Evolutionary conservation across 495 filamentous ascomycete genomes (phyloP).

Genomic region (Xylaria grammica): DNA sequence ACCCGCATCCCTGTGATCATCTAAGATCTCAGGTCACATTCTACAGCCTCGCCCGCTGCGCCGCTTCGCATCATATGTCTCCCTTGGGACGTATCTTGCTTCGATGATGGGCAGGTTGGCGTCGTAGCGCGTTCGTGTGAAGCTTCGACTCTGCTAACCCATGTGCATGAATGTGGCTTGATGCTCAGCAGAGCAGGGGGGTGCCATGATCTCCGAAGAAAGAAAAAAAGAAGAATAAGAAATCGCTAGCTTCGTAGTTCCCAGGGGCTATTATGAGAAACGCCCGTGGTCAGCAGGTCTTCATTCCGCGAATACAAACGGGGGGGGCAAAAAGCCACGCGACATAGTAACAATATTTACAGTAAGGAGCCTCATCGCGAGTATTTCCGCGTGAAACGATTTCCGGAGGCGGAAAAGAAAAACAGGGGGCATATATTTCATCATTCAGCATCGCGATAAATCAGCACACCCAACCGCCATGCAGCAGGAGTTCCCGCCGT

Average conservation of each 20-base stretch:
- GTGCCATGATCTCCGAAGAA: neutral
- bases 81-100: neutral
- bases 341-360: neutral
- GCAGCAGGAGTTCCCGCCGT: neutral
- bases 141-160: conserved; percentile 15
- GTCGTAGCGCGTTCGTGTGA: neutral
- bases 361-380: neutral
- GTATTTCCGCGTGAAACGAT: neutral
- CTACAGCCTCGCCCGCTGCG: conserved; percentile 5
- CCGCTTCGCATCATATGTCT: conserved; percentile 6
- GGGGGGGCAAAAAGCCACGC: neutral
- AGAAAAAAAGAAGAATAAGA: neutral
- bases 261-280: neutral
- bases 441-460: neutral
- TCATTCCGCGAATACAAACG: neutral
- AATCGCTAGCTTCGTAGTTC: neutral
- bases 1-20: conserved; percentile 1
- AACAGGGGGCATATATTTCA: neutral
- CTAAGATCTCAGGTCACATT: conserved; percentile 7
- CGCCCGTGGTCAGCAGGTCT: neutral
- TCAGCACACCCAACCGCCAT: neutral
- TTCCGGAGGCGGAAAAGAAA: neutral
- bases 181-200: neutral
- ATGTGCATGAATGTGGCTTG: conserved; percentile 17
- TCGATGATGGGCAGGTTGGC: neutral